Evolutionary conservation across 2,329 filamentous ascomycete genomes (phyloP).

Genomic region (Raffaelea arxii): DNA sequence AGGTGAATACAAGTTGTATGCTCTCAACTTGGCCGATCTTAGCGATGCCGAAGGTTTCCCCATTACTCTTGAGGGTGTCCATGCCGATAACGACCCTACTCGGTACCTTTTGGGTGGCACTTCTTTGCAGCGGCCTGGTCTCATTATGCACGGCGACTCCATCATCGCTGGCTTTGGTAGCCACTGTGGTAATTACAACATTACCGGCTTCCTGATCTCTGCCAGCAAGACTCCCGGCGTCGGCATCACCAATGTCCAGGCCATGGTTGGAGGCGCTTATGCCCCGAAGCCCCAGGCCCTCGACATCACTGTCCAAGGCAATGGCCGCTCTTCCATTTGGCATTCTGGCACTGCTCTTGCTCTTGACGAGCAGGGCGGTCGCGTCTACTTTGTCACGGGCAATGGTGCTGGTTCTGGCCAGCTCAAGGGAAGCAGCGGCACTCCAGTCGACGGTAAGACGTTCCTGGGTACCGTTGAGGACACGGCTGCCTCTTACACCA

Average conservation of each 20-base stretch:
- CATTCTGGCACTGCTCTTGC: conserved; percentile 8
- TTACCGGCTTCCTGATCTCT: conserved; percentile 42
- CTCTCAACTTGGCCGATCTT: conserved; percentile 8
- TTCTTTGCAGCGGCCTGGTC: conserved; percentile 38
- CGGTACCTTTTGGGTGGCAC: conserved; percentile 44
- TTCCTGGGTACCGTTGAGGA: conserved; percentile 10
- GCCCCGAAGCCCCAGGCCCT: conserved; percentile 10
- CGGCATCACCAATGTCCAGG: conserved; percentile 8
- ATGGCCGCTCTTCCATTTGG: conserved; percentile 12
- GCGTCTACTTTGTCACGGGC: conserved; percentile 11
- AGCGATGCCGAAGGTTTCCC: conserved; percentile 26
- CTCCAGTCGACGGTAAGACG: conserved; percentile 6
- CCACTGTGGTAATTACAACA: conserved; percentile 47
- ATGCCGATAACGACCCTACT: conserved; percentile 33
- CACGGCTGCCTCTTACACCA: conserved; percentile 4
- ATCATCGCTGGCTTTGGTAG: conserved; percentile 45
- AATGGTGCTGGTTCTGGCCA: conserved; percentile 10
- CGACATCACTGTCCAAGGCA: conserved; percentile 1
- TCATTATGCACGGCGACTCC: conserved; percentile 34
- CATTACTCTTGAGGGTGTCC: conserved; percentile 33
- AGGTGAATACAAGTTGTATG: conserved; percentile 12
- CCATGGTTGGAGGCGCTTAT: conserved; percentile 5
- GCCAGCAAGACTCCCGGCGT: conserved; percentile 30
- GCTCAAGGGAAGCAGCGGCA: conserved; percentile 4
- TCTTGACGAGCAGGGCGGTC: conserved; percentile 6